A percentile compares a stretch with the other conserved stretches of the same genome.
Conservation (phyloP, 164 flowering plant genomes). For the Nymphaea thermarum region DNA sequence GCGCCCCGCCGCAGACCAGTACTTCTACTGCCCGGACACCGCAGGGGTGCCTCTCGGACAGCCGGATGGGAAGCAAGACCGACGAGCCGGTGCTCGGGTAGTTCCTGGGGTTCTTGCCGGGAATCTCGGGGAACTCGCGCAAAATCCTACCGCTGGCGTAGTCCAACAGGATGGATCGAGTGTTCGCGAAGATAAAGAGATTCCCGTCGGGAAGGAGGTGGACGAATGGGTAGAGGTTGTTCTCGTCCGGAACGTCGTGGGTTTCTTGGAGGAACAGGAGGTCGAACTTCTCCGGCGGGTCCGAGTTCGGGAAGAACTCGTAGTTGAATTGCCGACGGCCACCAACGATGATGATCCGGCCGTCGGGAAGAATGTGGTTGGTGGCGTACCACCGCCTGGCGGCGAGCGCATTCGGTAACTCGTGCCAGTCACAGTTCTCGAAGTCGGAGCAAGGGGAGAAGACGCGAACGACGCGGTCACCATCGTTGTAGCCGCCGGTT, state of each 20-base stretch:
- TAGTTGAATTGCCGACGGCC: constrained; percentile 52
- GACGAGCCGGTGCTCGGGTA: constrained; percentile 89
- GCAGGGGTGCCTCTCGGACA: not conserved
- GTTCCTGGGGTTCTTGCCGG: constrained; percentile 40
- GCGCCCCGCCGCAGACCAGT: constrained; percentile 79
- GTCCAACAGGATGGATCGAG: constrained; percentile 44
- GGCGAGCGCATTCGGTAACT: constrained; percentile 21
- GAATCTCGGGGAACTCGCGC: constrained; percentile 43
- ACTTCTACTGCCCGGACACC: constrained; percentile 24
- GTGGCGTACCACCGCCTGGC: constrained; percentile 69
- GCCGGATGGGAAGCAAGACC: constrained; percentile 43
- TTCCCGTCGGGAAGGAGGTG: constrained; percentile 66
- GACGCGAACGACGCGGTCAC: constrained; percentile 41
- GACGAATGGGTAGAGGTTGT: constrained; percentile 87
- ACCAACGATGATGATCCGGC: constrained; percentile 55
- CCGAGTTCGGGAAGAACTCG: constrained; percentile 55
- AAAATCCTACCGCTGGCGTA: constrained; percentile 27
- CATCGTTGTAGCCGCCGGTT: constrained; percentile 70
- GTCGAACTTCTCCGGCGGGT: constrained; percentile 7
- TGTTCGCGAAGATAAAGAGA: constrained; percentile 74
- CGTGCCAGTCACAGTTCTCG: constrained; percentile 59
- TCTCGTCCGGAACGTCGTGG: constrained; percentile 31
- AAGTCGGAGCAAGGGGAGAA: constrained; percentile 34
- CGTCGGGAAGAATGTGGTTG: constrained; percentile 71
- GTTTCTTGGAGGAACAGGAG: constrained; percentile 46